Conservation (phyloP, 2,329 filamentous ascomycete species). For the Zymoseptoria brevis region DNA sequence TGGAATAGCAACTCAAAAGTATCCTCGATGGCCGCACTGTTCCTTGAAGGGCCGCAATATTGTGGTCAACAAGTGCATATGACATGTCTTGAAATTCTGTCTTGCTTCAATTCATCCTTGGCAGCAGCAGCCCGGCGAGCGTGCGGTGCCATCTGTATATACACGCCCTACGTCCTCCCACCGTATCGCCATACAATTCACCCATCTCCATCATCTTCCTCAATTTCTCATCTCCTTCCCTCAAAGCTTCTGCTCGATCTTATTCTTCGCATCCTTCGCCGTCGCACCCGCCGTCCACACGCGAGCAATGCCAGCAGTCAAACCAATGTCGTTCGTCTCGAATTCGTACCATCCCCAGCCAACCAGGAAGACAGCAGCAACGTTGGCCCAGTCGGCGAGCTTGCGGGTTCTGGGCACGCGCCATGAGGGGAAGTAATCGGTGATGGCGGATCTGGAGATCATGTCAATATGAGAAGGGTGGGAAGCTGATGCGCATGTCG, state of each 20-base stretch:
- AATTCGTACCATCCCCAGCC: conserved; percentile 94
- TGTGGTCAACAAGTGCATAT: no score
- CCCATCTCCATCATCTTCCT: background rate
- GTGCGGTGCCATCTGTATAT: background rate
- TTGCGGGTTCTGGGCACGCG: conserved; percentile 61
- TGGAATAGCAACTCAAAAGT: no score
- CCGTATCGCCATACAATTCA: background rate
- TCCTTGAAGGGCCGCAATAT: no score
- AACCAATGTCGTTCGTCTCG: conserved; percentile 94
- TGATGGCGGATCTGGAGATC: conserved; percentile 55
- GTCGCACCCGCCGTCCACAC: conserved; percentile 65
- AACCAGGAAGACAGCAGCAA: conserved; percentile 68
- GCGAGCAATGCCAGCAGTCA: conserved; percentile 81
- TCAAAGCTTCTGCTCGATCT: conserved; percentile 9
- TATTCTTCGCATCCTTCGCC: conserved; percentile 14
- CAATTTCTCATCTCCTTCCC: no score
- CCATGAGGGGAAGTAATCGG: conserved; percentile 79
- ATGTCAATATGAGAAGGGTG: background rate
- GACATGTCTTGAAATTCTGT: background rate
- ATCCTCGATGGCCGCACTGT: no score
- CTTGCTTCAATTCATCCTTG: background rate
- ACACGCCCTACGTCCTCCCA: background rate
- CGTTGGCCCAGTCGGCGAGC: conserved; percentile 68
- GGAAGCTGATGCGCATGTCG: conserved; percentile 20
- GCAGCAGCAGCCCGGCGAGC: no score